These are phyloP conservation scores for Plasmodium berghei DNA, from an alignment of 169 alveolate genomes.

Conservation along the genomic window DNA sequence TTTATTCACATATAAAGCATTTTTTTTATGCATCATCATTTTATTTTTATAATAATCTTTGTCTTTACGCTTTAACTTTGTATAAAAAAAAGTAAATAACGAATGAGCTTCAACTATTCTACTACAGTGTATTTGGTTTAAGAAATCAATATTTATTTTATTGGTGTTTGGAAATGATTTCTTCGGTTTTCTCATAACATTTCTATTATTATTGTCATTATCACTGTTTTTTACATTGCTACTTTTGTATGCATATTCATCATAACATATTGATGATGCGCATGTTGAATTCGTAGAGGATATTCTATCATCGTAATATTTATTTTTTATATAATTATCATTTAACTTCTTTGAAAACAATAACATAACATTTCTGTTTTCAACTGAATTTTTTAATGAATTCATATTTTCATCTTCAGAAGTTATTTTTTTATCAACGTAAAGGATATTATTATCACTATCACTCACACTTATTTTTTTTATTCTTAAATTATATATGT, in stretches of 20 bases:
- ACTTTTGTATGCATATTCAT: conserved; percentile 4
- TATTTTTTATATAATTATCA: not conserved
- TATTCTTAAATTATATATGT: conserved; percentile 6
- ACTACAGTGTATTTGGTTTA: conserved; percentile 21
- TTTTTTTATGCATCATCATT: conserved; percentile 9
- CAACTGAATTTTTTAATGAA: not conserved
- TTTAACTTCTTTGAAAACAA: not conserved
- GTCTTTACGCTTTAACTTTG: conserved; percentile 54
- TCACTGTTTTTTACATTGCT: not conserved
- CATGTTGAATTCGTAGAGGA: conserved; percentile 33
- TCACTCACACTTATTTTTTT: conserved; percentile 2
- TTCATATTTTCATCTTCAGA: not conserved
- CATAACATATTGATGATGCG: conserved; percentile 32
- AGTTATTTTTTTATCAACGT: not conserved
- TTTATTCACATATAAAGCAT: not conserved
- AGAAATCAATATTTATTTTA: conserved; percentile 2
- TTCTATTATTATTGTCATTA: not conserved
- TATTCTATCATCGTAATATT: conserved; percentile 1
- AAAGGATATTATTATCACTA: not conserved
- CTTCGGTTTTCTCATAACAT: not conserved
- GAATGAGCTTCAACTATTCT: conserved; percentile 33
- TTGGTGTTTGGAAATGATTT: not conserved
- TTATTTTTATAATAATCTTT: conserved; percentile 25
- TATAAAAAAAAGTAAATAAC: conserved; percentile 53
- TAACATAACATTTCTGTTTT: not conserved